Conservation (phyloP, 1,284 basidiomycete genomes). For the Cystobasidiaceae sp. region DNA sequence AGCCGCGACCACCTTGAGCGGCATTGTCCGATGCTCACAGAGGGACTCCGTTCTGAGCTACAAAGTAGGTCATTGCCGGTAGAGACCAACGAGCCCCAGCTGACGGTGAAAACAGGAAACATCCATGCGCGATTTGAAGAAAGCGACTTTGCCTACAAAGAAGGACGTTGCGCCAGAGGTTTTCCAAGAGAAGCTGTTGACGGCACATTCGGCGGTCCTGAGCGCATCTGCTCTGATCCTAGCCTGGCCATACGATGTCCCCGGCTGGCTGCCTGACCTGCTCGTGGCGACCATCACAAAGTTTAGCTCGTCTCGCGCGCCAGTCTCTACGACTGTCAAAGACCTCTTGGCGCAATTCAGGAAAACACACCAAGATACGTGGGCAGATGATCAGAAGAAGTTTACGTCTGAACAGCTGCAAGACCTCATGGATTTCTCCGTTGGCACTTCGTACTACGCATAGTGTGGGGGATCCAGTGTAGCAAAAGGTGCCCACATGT, state of each 20-base stretch:
- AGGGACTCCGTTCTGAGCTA: slow-evolving; percentile 78
- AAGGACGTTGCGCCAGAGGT: slow-evolving; percentile 57
- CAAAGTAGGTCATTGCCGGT: slow-evolving; percentile 56
- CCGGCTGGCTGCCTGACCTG: slow-evolving; percentile 75
- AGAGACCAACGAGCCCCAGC: not conserved
- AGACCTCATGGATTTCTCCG: slow-evolving; percentile 78
- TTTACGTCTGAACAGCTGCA: slow-evolving; percentile 88
- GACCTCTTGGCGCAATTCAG: slow-evolving; percentile 46
- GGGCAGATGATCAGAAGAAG: slow-evolving; percentile 81
- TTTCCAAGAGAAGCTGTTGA: slow-evolving; percentile 68
- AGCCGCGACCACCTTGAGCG: slow-evolving; percentile 81
- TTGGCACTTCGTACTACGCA: slow-evolving; percentile 83
- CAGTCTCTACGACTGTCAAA: slow-evolving; percentile 56
- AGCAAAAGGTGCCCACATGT: too few species aligned
- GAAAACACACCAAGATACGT: slow-evolving; percentile 59
- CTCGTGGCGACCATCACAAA: slow-evolving; percentile 71
- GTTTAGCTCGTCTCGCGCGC: slow-evolving; percentile 84
- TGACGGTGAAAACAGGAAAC: slow-evolving; percentile 57
- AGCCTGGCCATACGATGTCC: slow-evolving; percentile 52
- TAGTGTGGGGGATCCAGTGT: too few species aligned
- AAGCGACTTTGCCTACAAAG: slow-evolving; percentile 64
- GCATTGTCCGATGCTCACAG: slow-evolving; percentile 88
- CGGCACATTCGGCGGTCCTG: slow-evolving; percentile 62
- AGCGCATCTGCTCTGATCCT: slow-evolving; percentile 22
- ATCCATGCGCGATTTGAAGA: slow-evolving; percentile 63